Base-by-base conservation (phyloP, 2,329 filamentous ascomycete genomes). In the Pyricularia sp. region DNA sequence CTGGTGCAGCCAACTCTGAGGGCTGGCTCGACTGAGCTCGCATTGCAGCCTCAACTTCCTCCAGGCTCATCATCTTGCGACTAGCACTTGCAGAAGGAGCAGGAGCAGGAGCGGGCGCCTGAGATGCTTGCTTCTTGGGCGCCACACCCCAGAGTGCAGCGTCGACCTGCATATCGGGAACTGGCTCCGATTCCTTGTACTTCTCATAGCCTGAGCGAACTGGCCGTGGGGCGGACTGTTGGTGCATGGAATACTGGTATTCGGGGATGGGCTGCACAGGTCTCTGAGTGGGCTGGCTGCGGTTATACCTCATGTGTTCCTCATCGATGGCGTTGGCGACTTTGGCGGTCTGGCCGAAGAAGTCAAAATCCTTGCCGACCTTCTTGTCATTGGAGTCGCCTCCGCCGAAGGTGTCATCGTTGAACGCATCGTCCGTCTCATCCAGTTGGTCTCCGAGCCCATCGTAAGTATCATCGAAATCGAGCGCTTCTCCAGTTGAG, bases 381-480 rank as follows among this genome's bases (percentile, higher is more conserved):
- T 80, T 80, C 33, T 80, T 76, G 26, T 64, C n/a, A 22, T 64
- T 66, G 31, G 75, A 78, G 44, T 73, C 73, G 13, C 73, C 76
- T 57, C 78, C 72, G 30, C 84, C 90, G 73, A 99, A 99, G 1
- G 94, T 99, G 74, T 97, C 94, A 71, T 97, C 91, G 76, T 99
- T 99, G 82, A 97, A 91, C 63, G 84, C 91, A 79, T 99, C 94
- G 72, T 93, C 90, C 24, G 90, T 88, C 74, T 99, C 93, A 71
- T 96, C 88, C 44, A 99, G 87, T 75, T 90, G 87, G 73, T 96
- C 90, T 65, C 92, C 94, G 55, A 99, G 81, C 22, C 93, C 93
- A 76, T 99, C 94, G 74, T 97, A 97, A 49, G 93, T 97, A 73
- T 99, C 92, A 71, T 99, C 94, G 70, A 97, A 99, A 71, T 97